These are phyloP conservation scores for Gautieria morchelliformis DNA, from an alignment of 768 basidiomycete species.

Conservation along the genomic window DNA sequence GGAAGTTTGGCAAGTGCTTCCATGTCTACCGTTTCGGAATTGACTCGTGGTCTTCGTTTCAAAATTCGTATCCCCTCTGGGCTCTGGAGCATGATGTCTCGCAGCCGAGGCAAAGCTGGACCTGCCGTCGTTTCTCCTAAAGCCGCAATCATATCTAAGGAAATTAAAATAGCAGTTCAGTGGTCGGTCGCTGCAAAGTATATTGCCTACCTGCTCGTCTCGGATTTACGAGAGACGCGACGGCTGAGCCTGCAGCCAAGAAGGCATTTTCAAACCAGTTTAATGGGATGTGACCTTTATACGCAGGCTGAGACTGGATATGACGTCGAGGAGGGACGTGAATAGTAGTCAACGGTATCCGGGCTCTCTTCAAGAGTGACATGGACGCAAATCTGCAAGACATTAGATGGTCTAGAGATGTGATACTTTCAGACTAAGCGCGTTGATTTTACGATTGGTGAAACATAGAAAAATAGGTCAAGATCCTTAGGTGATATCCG, in stretches of 20 bases:
- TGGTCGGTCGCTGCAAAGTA: neutral
- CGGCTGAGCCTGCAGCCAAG: conserved; percentile 75
- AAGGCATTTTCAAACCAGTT: conserved; percentile 76
- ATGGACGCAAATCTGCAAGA: neutral
- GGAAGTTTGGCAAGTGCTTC: conserved; percentile 52
- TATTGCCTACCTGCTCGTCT: conserved; percentile 64
- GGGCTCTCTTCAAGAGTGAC: neutral
- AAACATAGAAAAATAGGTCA: no score
- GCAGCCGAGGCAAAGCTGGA: conserved; percentile 60
- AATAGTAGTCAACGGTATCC: neutral
- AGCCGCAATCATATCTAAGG: conserved; percentile 86
- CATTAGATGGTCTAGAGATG: neutral
- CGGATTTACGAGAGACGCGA: conserved; percentile 75
- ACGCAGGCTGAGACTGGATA: conserved; percentile 33
- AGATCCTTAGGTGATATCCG: no score
- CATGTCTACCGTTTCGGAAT: conserved; percentile 67
- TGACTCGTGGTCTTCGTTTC: conserved; percentile 75
- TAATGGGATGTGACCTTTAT: conserved; percentile 76
- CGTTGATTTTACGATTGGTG: no score
- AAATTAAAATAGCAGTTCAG: conserved; percentile 4
- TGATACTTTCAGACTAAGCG: no score
- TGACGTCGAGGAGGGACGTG: neutral
- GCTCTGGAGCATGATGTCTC: conserved; percentile 68
- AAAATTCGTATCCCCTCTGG: conserved; percentile 79
- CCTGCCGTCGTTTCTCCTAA: conserved; percentile 90